Conservation (phyloP, 805 yeast species). For the Saccharomycopsis sp. region DNA sequence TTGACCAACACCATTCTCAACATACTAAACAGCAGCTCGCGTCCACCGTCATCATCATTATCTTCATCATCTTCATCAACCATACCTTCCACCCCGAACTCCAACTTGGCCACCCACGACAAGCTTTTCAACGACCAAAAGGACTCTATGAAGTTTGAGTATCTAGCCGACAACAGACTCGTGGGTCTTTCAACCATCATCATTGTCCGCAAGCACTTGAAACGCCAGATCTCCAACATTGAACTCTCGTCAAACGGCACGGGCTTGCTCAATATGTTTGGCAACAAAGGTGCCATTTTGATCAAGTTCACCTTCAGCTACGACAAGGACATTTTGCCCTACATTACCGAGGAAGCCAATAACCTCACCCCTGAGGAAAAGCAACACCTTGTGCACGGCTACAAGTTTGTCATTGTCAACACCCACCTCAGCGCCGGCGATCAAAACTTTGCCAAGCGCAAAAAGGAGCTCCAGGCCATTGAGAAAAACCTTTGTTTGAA, state of each 20-base stretch:
- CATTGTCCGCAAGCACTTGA: constrained; percentile 29
- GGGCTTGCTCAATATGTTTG: constrained; percentile 49
- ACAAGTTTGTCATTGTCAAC: constrained; percentile 33
- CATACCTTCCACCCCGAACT: not conserved
- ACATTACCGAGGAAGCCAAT: constrained; percentile 10
- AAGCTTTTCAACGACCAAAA: constrained; percentile 7
- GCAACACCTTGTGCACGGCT: constrained; percentile 28
- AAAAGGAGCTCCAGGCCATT: constrained; percentile 38
- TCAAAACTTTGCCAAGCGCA: constrained; percentile 31
- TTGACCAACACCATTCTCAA: constrained; percentile 28
- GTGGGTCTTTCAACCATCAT: constrained; percentile 44
- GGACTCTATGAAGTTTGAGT: constrained; percentile 25
- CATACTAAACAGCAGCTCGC: constrained; percentile 18
- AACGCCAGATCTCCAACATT: constrained; percentile 33
- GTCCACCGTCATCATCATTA: constrained; percentile 9
- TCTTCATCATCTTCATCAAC: no score
- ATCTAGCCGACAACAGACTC: constrained; percentile 38
- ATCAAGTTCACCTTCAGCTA: constrained; percentile 35
- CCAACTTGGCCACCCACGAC: constrained; percentile 11
- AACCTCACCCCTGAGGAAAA: constrained; percentile 18
- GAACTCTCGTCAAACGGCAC: constrained; percentile 41
- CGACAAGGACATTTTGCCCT: constrained; percentile 24
- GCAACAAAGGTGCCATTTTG: constrained; percentile 52
- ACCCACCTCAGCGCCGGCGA: constrained; percentile 50
- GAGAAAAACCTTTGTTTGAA: constrained; percentile 26